Evolutionary conservation across 352 stramenopile species (phyloP), one percentile per base, ranked within the genome.

Genomic region (Globisporangium alternatum): DNA sequence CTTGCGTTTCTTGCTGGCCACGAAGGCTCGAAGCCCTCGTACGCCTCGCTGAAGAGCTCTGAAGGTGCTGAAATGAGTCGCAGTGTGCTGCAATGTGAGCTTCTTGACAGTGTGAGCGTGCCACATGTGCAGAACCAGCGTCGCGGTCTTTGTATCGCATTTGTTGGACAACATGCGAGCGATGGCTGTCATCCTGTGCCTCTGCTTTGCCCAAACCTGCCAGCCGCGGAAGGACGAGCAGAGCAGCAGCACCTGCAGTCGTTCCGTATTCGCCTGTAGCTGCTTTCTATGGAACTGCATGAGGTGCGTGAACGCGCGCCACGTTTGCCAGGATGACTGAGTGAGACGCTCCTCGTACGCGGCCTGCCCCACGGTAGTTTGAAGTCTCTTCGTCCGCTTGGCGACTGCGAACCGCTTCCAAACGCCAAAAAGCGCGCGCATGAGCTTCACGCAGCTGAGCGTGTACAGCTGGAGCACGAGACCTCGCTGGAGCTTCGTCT

Each of bases 211-310:
- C 68, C 70, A 83, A 1, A 62, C 63, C 7, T 44, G 48, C 82
- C 82, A 91, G 37, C 78, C 82, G 22, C 82, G 67, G 44, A 91
- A 88, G 0, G 53, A 63, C 6, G 80, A 88, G 54, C 78, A 89
- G 28, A 91, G 52, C n/a, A 81, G 31, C 30, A 89, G 64, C 1
- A 89, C 68, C 28, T 89, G 80, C 1, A 89, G 71, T 43, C 82
- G 66, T 56, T 91, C 78, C 0, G 80, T 89, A 35, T 80, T 80
- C 12, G 71, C 62, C 33, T 89, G 80, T 1, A 89, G 58, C 21
- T 85, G 68, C 2, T 62, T 58, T 12, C 80, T 69, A 51, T 80
- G 68, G 15, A 31, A 54, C 21, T 53, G 37, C 17, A 85, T 56
- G 0, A 56, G 21, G 5, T 1, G 7, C 1, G 77, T 67, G 30